Evolutionary conservation across 2,329 filamentous ascomycete genomes (phyloP), one percentile per base, ranked within the genome.

Genomic region (Paraconiothyrium brasiliense): DNA sequence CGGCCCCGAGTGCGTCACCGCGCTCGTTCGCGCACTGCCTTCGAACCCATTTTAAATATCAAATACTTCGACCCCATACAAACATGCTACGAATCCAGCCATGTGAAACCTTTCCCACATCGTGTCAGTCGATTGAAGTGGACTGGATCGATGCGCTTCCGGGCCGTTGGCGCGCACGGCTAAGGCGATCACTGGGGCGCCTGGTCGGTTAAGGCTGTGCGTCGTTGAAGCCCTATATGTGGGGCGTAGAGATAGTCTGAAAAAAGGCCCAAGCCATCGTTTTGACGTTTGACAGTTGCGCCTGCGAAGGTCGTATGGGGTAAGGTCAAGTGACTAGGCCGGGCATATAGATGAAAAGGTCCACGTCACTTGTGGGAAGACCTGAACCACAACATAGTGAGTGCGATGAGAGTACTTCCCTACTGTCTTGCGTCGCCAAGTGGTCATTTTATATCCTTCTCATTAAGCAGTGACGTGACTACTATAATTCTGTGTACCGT

Each of bases 151-250:
- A n/a, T 48, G 46, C 46, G 24, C 24, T 48, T n/a, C 14, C 24
- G 11, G 46, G 24, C 46, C 46, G 14, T 13, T 7, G n/a, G 14
- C 30, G 24, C 16, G 24, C 8, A 22, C 46, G 46, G 46, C 46
- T 32, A 16, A 32, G 46, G 24, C 46, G 46, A 48, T 48, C 46
- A 32, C 24, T 11, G 27, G 22, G 46, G 24, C 46, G 13, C 11
- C 41, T 20, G 41, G 3, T 44, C 24, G 24, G 46, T 2, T 48
- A 32, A 48, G 46, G 46, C 46, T 48, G 46, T 30, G 46, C 46
- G 24, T 30, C 46, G 24, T 48, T 32, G 46, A 4, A 48, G 46
- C 46, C 46, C 24, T 48, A 48, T 48, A 48, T 32, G 46, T 48
- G 46, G 46, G 46, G 46, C 46, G 30, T 48, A 11, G 44, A 27